Evolutionary conservation across 768 basidiomycete species (phyloP).

Genomic region (Podaxis carcinomalis): DNA sequence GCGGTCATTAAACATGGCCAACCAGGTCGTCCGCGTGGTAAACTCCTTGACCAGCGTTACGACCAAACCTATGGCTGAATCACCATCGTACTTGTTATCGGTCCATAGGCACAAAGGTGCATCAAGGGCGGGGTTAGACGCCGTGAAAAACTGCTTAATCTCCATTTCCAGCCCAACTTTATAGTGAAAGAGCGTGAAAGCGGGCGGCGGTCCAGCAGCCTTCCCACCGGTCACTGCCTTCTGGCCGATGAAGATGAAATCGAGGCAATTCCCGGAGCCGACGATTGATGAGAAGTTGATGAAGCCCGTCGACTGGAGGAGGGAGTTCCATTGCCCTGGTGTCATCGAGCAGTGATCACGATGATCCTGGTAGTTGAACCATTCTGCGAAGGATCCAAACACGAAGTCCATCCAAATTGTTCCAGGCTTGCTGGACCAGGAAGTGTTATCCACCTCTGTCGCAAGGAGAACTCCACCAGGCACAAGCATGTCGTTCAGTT

Average conservation of each 20-base stretch:
- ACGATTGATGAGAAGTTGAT: background rate
- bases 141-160: slow-evolving; percentile 12
- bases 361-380: slow-evolving; percentile 1
- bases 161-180: slow-evolving; percentile 16
- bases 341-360: background rate
- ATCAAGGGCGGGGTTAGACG: background rate
- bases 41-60: slow-evolving; percentile 27
- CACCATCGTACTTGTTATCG: slow-evolving; percentile 24
- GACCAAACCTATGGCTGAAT: slow-evolving; percentile 26
- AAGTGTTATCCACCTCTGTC: background rate
- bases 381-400: slow-evolving; percentile 3
- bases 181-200: slow-evolving; percentile 8
- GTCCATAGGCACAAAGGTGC: background rate
- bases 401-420: background rate
- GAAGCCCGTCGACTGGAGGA: background rate
- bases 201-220: background rate
- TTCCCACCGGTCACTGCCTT: background rate
- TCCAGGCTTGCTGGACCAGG: background rate
- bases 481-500: background rate
- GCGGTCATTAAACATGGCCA: slow-evolving; percentile 22
- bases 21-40: slow-evolving; percentile 23
- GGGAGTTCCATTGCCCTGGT: background rate
- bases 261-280: slow-evolving; percentile 1
- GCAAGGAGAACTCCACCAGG: background rate
- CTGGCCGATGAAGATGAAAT: slow-evolving; percentile 14